A percentile compares a stretch with the other conserved stretches of the same genome.
Conservation (phyloP, 2,329 filamentous ascomycete genomes). For the Ampelomyces quisqualis region DNA sequence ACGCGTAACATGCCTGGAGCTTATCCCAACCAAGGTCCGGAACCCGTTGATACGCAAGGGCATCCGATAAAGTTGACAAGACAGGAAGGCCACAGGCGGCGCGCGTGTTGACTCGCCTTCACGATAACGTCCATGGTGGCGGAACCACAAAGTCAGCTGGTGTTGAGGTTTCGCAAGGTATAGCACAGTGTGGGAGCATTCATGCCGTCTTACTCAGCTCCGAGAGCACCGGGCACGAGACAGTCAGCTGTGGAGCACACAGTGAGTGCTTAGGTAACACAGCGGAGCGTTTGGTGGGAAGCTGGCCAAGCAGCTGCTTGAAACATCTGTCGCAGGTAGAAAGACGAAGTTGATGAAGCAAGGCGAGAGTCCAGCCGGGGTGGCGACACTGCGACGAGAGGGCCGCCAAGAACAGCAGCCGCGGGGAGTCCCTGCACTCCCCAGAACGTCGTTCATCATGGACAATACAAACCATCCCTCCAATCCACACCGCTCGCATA, state of each 20-base stretch:
- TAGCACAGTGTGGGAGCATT: conserved; percentile 1
- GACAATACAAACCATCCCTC: background rate
- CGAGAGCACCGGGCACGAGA: background rate
- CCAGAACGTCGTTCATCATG: conserved; percentile 16
- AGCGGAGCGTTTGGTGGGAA: conserved; percentile 2
- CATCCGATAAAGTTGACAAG: conserved; percentile 8
- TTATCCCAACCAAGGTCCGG: conserved; percentile 13
- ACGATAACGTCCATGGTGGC: conserved; percentile 1
- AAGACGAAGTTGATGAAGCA: no score
- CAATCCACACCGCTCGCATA: conserved; percentile 5
- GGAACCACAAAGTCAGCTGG: conserved; percentile 5
- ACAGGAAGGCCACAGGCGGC: background rate
- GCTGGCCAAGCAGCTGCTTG: conserved; percentile 2
- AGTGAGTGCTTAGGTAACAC: no score
- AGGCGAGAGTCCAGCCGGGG: conserved; percentile 4
- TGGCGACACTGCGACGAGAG: background rate
- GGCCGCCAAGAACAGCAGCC: background rate
- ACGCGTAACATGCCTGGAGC: conserved; percentile 2
- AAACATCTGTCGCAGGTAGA: conserved; percentile 13
- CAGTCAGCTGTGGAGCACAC: background rate
- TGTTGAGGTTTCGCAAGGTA: conserved; percentile 6
- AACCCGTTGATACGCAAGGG: conserved; percentile 25
- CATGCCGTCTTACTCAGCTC: conserved; percentile 1
- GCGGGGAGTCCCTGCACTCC: background rate
- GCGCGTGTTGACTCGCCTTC: conserved; percentile 6